phyloP scores from a whole-genome alignment of 768 basidiomycete species.

The Lactifluus piperatus region DNA sequence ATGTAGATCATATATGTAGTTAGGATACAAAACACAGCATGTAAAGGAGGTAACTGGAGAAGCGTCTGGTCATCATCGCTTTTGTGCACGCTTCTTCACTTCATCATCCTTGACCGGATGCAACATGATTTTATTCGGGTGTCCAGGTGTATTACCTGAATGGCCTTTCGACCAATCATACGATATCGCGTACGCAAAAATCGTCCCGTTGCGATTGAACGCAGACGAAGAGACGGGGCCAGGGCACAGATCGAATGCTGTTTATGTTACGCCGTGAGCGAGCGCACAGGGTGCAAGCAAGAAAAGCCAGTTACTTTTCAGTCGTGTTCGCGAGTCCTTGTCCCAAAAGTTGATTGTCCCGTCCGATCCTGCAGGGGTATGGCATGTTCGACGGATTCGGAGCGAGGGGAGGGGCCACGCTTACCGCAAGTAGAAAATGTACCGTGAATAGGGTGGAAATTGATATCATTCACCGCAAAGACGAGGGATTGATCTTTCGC shows the following conservation, averaged over 20 bases:
- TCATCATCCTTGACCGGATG: constrained; percentile 85
- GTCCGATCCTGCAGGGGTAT: constrained; percentile 48
- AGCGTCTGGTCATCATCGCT: constrained; percentile 25
- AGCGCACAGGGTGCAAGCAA: background rate
- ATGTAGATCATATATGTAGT: background rate
- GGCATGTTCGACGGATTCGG: background rate
- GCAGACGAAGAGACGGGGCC: constrained; percentile 72
- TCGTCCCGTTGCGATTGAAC: constrained; percentile 82
- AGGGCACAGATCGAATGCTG: constrained; percentile 65
- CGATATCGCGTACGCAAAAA: constrained; percentile 88
- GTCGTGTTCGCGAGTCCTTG: constrained; percentile 82
- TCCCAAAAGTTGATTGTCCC: constrained; percentile 93
- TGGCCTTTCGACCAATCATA: constrained; percentile 95
- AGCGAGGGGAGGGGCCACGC: background rate
- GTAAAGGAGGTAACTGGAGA: background rate
- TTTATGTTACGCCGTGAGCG: background rate
- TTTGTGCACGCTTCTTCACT: constrained; percentile 52
- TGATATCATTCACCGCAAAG: constrained; percentile 49
- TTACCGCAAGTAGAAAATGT: constrained; percentile 39
- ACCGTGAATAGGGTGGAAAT: constrained; percentile 45
- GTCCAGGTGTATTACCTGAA: constrained; percentile 64
- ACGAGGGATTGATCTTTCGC: constrained; percentile 38
- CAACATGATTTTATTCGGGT: constrained; percentile 75
- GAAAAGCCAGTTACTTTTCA: constrained; percentile 58
- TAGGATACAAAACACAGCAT: background rate